These are phyloP conservation scores for Tuber aestivum DNA, from an alignment of 495 filamentous ascomycete species.

Conservation along the genomic window DNA sequence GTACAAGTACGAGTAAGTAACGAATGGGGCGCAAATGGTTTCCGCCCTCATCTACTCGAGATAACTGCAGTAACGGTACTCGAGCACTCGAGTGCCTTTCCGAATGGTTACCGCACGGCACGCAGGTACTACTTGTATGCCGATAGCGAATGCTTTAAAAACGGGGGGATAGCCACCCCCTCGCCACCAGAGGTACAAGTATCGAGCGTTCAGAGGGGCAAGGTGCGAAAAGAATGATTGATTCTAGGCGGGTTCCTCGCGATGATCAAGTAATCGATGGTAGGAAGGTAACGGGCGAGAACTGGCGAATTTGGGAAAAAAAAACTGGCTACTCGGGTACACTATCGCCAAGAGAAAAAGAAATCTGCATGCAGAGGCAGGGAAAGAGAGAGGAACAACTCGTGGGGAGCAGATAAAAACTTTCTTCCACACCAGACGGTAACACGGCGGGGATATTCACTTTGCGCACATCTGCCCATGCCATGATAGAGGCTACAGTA, in stretches of 20 bases:
- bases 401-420: neutral
- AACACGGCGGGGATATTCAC: no score
- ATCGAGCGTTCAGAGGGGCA: neutral
- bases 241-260: neutral
- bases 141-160: neutral
- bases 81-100: no score
- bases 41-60: no score
- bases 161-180: neutral
- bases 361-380: neutral
- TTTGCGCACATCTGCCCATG: neutral
- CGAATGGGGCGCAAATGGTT: no score
- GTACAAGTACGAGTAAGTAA: no score
- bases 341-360: neutral
- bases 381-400: neutral
- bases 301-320: no score
- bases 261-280: neutral
- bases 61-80: no score
- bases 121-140: no score
- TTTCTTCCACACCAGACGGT: neutral
- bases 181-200: neutral
- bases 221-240: neutral
- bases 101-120: no score
- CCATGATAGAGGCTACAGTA: no score
- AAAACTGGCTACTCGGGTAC: no score
- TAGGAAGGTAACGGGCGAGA: neutral